Conservation (phyloP, 345 rosid species). For the Ceriops tagal region DNA sequence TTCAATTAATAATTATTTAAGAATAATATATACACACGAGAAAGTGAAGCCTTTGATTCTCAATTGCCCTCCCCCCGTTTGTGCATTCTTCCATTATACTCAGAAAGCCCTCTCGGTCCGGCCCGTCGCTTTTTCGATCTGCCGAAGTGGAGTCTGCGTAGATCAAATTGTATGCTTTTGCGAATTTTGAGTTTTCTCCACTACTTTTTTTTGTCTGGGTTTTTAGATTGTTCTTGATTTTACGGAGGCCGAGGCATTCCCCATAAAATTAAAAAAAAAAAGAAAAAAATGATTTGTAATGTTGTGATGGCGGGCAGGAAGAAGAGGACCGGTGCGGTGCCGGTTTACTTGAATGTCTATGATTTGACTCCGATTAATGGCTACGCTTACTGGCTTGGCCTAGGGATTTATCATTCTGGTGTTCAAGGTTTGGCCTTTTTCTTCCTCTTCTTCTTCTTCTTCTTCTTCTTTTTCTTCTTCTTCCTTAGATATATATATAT, state of each 20-base stretch:
- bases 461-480: too few relatives aligned
- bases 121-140: neutral
- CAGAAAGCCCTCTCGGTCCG: neutral
- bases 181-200: neutral
- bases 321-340: constrained; percentile 62
- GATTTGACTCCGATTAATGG: constrained; percentile 91
- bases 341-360: constrained; percentile 91
- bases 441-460: neutral
- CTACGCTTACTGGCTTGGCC: constrained; percentile 95
- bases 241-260: neutral
- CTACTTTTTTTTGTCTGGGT: too few relatives aligned
- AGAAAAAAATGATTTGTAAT: constrained; percentile 49
- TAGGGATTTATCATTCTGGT: constrained; percentile 94
- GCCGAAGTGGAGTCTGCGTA: constrained; percentile 1
- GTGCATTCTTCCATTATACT: constrained; percentile 5
- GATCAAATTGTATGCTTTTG: neutral
- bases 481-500: too few relatives aligned
- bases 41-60: neutral
- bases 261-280: too few relatives aligned
- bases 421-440: constrained; percentile 56
- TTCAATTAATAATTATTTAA: too few relatives aligned
- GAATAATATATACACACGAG: too few relatives aligned
- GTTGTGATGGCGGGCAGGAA: constrained; percentile 48
- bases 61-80: neutral
- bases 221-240: too few relatives aligned